Conservation (phyloP, 371 early-diverging fungal genomes). For the Gilbertella persicaria region DNA sequence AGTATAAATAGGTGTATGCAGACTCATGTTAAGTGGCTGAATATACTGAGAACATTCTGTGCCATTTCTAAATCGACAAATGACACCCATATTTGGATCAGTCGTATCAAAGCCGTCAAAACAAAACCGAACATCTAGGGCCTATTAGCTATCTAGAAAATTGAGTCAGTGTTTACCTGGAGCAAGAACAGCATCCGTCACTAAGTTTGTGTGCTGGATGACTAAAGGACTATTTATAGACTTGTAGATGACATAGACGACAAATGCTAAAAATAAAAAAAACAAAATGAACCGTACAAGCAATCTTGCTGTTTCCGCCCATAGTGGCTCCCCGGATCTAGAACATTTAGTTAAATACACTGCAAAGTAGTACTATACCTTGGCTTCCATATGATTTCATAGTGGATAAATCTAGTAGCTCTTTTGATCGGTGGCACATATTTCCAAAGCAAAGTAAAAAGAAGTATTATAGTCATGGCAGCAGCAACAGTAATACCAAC, state of each 20-base stretch:
- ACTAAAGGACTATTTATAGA: conserved; percentile 20
- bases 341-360: neutral
- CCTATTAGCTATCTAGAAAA: too few relatives aligned
- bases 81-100: neutral
- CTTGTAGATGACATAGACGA: conserved; percentile 4
- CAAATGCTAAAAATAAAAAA: conserved; percentile 17
- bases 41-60: neutral
- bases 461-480: conserved; percentile 4
- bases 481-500: conserved; percentile 19
- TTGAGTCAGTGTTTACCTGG: conserved; percentile 27
- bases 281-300: conserved; percentile 19
- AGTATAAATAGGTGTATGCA: neutral
- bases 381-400: conserved; percentile 37
- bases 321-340: conserved; percentile 38
- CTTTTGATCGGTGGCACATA: conserved; percentile 7
- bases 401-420: conserved; percentile 13
- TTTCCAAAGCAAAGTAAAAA: conserved; percentile 14
- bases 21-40: neutral
- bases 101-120: conserved; percentile 24
- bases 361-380: conserved; percentile 9
- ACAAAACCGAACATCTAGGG: conserved; percentile 36
- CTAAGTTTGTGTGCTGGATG: conserved; percentile 12
- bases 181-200: conserved; percentile 7
- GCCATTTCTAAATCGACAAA: conserved; percentile 5
- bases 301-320: conserved; percentile 34